Percentiles rank a stretch among this genome's conserved stretches.
phyloP scores from a whole-genome alignment of 345 rosid species.

The Acer saccharum region DNA sequence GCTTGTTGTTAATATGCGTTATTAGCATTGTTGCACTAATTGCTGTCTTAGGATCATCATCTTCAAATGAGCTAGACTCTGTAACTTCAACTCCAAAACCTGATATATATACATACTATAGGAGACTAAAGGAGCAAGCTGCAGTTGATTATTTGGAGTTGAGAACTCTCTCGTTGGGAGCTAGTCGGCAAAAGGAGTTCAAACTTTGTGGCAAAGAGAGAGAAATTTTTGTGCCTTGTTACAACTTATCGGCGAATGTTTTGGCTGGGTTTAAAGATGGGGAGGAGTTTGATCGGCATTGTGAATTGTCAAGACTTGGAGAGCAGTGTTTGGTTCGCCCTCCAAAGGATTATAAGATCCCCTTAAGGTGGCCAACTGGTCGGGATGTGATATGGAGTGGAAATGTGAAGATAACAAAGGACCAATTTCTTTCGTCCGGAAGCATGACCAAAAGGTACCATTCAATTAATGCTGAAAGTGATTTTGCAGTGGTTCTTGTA shows the following conservation, averaged over 20 bases:
- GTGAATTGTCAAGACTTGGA: constrained; percentile 56
- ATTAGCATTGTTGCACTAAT: constrained; percentile 67
- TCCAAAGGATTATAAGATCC: constrained; percentile 93
- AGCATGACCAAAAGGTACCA: constrained; percentile 88
- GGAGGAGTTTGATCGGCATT: constrained; percentile 90
- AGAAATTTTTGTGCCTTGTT: constrained; percentile 91
- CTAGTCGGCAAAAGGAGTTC: constrained; percentile 56
- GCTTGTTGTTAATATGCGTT: constrained; percentile 66
- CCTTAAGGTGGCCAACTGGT: constrained; percentile 93
- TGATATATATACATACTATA: constrained; percentile 65
- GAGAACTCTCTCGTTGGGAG: constrained; percentile 60
- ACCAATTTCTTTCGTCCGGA: constrained; percentile 98
- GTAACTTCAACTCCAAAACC: constrained; percentile 43
- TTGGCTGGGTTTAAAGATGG: constrained; percentile 78
- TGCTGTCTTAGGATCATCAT: constrained; percentile 67
- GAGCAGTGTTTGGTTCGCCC: constrained; percentile 80
- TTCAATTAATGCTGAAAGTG: constrained; percentile 1
- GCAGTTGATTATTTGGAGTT: constrained; percentile 83
- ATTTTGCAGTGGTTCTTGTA: constrained; percentile 21
- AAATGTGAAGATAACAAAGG: constrained; percentile 90
- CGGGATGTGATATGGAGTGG: constrained; percentile 97
- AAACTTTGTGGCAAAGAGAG: constrained; percentile 84
- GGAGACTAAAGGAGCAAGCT: constrained; percentile 92
- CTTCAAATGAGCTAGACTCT: constrained; percentile 58
- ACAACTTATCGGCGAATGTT: constrained; percentile 74